phyloP scores from a whole-genome alignment of 139 green algal species.

The Auxenochlorella pyrenoidosa region DNA sequence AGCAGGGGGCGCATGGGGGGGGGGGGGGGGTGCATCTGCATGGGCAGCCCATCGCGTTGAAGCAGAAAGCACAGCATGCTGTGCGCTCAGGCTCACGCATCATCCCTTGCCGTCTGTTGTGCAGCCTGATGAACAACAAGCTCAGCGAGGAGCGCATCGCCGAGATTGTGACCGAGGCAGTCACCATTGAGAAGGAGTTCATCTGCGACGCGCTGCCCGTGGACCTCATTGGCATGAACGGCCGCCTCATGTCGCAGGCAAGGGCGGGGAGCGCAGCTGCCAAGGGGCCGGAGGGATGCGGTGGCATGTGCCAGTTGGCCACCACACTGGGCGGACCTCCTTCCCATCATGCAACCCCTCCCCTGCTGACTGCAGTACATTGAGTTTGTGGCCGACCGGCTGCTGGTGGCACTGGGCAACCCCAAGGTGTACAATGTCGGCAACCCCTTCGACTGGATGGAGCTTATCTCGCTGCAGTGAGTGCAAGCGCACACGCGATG shows the following conservation, averaged over 20 bases:
- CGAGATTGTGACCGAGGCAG: conserved; percentile 90
- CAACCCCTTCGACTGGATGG: conserved; percentile 99
- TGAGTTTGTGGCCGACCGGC: conserved; percentile 96
- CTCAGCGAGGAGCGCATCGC: conserved; percentile 68
- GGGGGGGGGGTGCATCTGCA: too few relatives aligned
- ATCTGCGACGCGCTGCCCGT: conserved; percentile 90
- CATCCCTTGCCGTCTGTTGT: not conserved
- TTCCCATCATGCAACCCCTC: not conserved
- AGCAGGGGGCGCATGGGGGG: too few relatives aligned
- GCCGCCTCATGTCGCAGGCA: conserved; percentile 63
- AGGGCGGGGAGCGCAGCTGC: not conserved
- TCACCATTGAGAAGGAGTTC: conserved; percentile 97
- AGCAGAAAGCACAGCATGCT: not conserved
- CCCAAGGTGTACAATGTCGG: conserved; percentile 81
- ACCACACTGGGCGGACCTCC: not conserved
- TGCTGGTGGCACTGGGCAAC: conserved; percentile 89
- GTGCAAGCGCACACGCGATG: not conserved
- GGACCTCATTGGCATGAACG: conserved; percentile 92
- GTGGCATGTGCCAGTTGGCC: not conserved
- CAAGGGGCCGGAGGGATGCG: too few relatives aligned
- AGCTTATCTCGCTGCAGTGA: conserved; percentile 90
- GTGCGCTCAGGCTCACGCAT: not conserved
- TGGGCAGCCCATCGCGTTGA: too few relatives aligned
- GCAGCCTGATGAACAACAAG: conserved; percentile 86
- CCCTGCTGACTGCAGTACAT: conserved; percentile 85